A percentile compares a stretch with the other conserved stretches of the same genome.
Conservation (phyloP, 2,329 filamentous ascomycete species). For the Xylaria sp. region DNA sequence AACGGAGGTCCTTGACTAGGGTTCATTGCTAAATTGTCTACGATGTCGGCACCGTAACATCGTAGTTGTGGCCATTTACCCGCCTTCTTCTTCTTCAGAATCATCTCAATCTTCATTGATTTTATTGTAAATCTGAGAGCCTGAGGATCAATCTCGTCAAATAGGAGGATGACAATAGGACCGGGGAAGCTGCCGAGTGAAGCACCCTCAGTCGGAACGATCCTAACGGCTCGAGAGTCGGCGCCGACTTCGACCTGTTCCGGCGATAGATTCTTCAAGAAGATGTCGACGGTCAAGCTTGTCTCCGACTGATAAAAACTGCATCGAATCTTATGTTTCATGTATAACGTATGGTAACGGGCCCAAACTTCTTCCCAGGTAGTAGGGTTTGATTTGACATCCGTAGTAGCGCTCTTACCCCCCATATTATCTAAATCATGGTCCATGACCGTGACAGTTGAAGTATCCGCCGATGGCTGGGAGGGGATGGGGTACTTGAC, state of each 20-base stretch:
- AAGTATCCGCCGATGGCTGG: no score
- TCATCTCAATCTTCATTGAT: constrained; percentile 82
- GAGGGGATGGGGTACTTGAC: constrained; percentile 47
- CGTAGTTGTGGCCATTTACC: constrained; percentile 75
- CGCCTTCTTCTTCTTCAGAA: constrained; percentile 72
- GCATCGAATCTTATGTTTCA: constrained; percentile 51
- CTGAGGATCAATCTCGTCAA: constrained; percentile 69
- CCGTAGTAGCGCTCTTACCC: background rate
- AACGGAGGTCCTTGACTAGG: constrained; percentile 34
- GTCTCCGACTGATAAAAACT: constrained; percentile 57
- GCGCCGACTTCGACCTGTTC: constrained; percentile 55
- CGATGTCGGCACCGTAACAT: constrained; percentile 55
- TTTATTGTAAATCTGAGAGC: constrained; percentile 73
- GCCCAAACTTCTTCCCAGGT: constrained; percentile 42
- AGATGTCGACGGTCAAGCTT: constrained; percentile 53
- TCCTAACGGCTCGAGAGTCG: constrained; percentile 40
- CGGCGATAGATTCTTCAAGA: constrained; percentile 56
- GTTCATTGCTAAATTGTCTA: constrained; percentile 43
- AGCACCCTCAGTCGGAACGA: constrained; percentile 35
- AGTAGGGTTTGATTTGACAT: background rate
- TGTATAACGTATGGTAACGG: constrained; percentile 37
- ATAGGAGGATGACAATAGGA: constrained; percentile 71
- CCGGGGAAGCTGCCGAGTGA: constrained; percentile 65
- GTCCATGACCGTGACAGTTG: background rate
- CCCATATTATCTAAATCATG: background rate